A percentile compares a stretch with the other conserved stretches of the same genome.
Conservation (phyloP, 2,329 filamentous ascomycete genomes). For the Corinectria fuckeliana region DNA sequence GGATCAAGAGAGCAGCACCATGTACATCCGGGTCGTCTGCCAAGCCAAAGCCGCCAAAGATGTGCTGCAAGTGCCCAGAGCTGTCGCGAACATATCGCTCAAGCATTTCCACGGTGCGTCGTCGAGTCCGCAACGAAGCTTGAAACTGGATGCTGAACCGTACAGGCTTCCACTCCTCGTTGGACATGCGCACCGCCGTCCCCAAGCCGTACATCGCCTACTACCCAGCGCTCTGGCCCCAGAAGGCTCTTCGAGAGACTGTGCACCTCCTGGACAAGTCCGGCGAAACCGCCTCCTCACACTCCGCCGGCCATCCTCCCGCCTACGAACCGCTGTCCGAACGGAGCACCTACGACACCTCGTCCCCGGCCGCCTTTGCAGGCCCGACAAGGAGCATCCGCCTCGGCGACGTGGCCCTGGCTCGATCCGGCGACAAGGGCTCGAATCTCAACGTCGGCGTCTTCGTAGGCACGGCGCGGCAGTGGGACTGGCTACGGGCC, state of each 20-base stretch:
- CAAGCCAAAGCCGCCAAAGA: constrained; percentile 3
- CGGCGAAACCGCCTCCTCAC: neutral
- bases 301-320: neutral
- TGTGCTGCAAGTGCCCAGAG: neutral
- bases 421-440: constrained; percentile 15
- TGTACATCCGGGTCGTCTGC: constrained; percentile 6
- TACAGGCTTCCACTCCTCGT: constrained; percentile 15
- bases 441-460: constrained; percentile 14
- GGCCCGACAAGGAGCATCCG: constrained; percentile 1
- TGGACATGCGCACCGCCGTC: constrained; percentile 15
- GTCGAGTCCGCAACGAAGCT: neutral
- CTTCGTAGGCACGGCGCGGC: neutral
- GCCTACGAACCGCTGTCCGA: neutral
- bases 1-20: constrained; percentile 12
- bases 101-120: constrained; percentile 10
- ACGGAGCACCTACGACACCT: constrained; percentile 5
- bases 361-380: neutral
- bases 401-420: constrained; percentile 8
- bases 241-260: neutral
- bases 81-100: constrained; percentile 1
- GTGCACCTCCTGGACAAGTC: neutral
- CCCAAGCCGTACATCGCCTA: constrained; percentile 17
- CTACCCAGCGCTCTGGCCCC: constrained; percentile 19
- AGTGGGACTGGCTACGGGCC: constrained; percentile 14
- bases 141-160: neutral